Evolutionary conservation across 495 filamentous ascomycete genomes (phyloP), one percentile per base, ranked within the genome.

Genomic region (Podospora comata): DNA sequence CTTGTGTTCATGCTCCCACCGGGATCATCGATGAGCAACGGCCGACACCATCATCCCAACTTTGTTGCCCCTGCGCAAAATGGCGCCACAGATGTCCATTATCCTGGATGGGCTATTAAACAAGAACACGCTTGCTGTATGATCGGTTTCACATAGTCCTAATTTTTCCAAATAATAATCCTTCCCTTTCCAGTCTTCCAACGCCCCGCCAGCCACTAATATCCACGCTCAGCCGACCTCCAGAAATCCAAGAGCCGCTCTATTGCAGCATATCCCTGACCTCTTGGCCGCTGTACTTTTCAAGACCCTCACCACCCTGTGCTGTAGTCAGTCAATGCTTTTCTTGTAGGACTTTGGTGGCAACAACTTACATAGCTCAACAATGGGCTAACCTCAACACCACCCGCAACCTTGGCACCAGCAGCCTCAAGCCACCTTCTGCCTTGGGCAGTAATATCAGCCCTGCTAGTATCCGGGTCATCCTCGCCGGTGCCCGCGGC

Each of bases 361-460:
- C 20, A 39, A n/a, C 57, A 68, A 88, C 93, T 86, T 88, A 96
- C 94, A 75, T 99, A 99, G 86, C 93, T 97, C 75, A 94, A 90
- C 76, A 97, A 80, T 23, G 95, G 96, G 69, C 92, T 96, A 20
- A 99, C 88, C 74, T 99, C 95, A 23, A 99, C 86, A 23, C 95
- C 95, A 13, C 88, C 85, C 72, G 93, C 91, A 30, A 98, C 88
- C 9, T 82, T 86, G 39, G 85, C 93, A 56, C 94, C 96, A 19
- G 88, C 92, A 55, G 85, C 87, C 74, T 94, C 81, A 62, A 91
- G 78, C 93, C 94, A 98, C 68, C 90, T 86, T 77, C 85, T 86
- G 16, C 95, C 95, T 79, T 97, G 96, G 30, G 84, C 82, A 86
- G 97, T 87, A 75, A 98, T 96, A 78, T 97, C 94, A 57, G 82